These are phyloP conservation scores for Neonectria coccinea DNA, from an alignment of 2,329 filamentous ascomycete species.

Conservation along the genomic window DNA sequence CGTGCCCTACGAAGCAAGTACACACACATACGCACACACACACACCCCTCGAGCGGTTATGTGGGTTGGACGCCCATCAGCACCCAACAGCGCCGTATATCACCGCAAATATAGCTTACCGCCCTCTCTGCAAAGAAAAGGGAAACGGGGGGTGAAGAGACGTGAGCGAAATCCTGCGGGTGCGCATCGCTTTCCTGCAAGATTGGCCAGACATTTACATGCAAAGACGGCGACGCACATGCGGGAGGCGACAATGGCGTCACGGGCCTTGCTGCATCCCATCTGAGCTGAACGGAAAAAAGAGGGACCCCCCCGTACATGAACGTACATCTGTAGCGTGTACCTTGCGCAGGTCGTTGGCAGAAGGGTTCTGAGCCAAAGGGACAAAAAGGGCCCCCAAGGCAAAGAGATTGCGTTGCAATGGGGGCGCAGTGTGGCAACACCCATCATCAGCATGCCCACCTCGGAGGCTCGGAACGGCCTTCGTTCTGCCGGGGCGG, in stretches of 20 bases:
- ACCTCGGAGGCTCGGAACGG: background rate
- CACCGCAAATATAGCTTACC: conserved; percentile 14
- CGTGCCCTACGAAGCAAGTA: too few relatives aligned
- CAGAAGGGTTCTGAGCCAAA: background rate
- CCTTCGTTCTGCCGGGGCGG: background rate
- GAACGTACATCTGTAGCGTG: conserved; percentile 24
- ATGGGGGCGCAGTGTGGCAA: conserved; percentile 41
- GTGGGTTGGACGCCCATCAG: background rate
- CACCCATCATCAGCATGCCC: conserved; percentile 26
- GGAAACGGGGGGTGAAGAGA: background rate
- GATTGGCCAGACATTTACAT: background rate
- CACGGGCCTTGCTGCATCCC: conserved; percentile 31
- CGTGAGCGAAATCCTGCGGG: conserved; percentile 3
- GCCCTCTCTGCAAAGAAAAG: background rate
- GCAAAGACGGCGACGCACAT: conserved; percentile 21
- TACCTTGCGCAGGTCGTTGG: background rate
- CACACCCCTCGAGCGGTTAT: background rate
- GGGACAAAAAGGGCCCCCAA: background rate
- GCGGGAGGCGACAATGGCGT: conserved; percentile 36
- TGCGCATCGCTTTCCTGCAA: conserved; percentile 10
- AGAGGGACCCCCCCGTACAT: conserved; percentile 22
- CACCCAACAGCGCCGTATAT: conserved; percentile 11
- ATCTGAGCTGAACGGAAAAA: conserved; percentile 39
- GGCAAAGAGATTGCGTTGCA: conserved; percentile 41
- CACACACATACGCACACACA: background rate